Evolutionary conservation across 202 grass and related monocot genomes (phyloP).

Genomic region (Setaria viridis): DNA sequence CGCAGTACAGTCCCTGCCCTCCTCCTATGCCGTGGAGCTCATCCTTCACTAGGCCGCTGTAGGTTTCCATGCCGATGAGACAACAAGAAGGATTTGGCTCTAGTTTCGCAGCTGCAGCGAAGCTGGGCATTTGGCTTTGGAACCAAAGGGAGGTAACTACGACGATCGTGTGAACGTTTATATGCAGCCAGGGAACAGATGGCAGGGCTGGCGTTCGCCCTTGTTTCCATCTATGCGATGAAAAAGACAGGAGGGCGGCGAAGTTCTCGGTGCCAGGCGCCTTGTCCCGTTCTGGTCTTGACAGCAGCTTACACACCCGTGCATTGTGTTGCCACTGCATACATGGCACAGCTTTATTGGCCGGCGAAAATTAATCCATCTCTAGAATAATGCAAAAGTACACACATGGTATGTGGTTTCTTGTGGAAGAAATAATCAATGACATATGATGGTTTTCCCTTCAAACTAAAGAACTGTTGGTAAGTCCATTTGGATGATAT

Average conservation of each 20-base stretch:
- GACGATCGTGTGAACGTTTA: slow-evolving; percentile 51
- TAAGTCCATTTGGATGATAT: background rate
- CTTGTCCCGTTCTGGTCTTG: slow-evolving; percentile 42
- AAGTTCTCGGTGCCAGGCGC: slow-evolving; percentile 43
- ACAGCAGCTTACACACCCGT: slow-evolving; percentile 38
- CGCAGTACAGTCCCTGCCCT: slow-evolving; percentile 30
- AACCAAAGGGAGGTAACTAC: slow-evolving; percentile 41
- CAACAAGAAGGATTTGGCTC: background rate
- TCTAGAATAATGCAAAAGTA: background rate
- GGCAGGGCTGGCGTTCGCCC: slow-evolving; percentile 28
- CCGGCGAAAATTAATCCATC: background rate
- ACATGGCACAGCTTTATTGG: slow-evolving; percentile 20
- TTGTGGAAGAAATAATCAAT: background rate
- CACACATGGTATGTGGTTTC: background rate
- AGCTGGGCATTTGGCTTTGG: background rate
- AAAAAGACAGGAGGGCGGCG: slow-evolving; percentile 58
- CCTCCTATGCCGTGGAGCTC: slow-evolving; percentile 33
- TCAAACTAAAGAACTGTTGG: background rate
- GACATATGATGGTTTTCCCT: no score
- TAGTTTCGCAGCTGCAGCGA: background rate
- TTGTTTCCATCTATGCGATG: slow-evolving; percentile 62
- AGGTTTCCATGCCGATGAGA: slow-evolving; percentile 36
- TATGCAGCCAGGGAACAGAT: slow-evolving; percentile 37
- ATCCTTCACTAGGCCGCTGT: slow-evolving; percentile 35
- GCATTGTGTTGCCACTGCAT: slow-evolving; percentile 18